Evolutionary conservation across 163 green algal genomes (phyloP).

Genomic region (Coccomyxa subellipsoidea): DNA sequence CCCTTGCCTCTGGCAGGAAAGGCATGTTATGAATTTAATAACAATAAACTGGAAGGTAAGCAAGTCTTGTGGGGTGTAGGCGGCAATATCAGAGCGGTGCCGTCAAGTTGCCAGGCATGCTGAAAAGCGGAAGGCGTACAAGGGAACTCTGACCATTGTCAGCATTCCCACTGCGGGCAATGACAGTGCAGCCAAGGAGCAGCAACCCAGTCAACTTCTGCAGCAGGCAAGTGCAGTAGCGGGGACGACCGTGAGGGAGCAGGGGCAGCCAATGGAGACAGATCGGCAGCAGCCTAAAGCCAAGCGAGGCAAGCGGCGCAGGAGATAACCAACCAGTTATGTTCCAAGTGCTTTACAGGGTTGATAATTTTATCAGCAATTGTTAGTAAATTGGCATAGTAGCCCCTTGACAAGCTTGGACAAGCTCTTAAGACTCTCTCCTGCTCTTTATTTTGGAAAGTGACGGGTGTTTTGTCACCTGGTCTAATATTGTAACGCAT

Average conservation of each 20-base stretch:
- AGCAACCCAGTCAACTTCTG: not conserved
- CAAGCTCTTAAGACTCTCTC: too few relatives aligned
- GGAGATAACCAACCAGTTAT: too few relatives aligned
- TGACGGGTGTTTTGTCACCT: too few relatives aligned
- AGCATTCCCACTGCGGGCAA: not conserved
- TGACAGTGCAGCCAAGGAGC: not conserved
- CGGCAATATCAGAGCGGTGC: slow-evolving; percentile 27
- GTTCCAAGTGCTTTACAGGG: too few relatives aligned
- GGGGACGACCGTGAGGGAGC: not conserved
- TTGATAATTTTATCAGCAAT: too few relatives aligned
- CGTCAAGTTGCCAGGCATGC: slow-evolving; percentile 33
- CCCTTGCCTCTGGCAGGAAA: too few relatives aligned
- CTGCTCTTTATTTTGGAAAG: too few relatives aligned
- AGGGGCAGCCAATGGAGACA: not conserved
- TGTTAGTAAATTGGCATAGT: too few relatives aligned
- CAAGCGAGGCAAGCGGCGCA: not conserved
- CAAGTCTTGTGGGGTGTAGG: not conserved
- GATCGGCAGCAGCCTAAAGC: not conserved
- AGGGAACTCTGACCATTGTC: slow-evolving; percentile 21
- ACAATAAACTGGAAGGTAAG: not conserved
- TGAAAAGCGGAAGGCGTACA: slow-evolving; percentile 22
- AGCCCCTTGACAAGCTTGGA: too few relatives aligned
- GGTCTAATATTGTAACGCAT: too few relatives aligned
- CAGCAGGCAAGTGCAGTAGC: not conserved
- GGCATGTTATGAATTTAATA: too few relatives aligned